phyloP scores from a whole-genome alignment of 179 eudicot species.

The Silene coronaria region DNA sequence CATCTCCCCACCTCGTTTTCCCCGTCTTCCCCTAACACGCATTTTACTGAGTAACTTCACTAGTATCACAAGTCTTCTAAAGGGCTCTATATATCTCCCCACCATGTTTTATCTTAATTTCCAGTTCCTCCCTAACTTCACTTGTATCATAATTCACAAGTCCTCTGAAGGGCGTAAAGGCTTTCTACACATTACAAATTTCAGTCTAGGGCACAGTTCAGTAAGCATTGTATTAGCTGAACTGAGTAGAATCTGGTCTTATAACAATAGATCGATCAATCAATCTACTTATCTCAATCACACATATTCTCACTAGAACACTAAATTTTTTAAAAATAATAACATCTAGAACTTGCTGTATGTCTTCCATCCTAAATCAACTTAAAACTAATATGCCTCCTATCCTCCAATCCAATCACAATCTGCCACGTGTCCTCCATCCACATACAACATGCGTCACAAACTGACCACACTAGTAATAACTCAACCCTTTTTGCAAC shows the following conservation, averaged over 20 bases:
- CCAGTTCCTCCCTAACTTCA: not conserved
- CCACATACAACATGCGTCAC: not conserved
- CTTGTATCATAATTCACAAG: not conserved
- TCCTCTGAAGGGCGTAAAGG: not conserved
- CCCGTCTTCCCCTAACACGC: no score
- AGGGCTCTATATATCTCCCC: not conserved
- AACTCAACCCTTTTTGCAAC: not conserved
- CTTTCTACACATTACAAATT: not conserved
- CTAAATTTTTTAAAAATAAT: not conserved
- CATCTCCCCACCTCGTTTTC: no score
- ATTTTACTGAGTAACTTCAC: no score
- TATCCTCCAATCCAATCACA: not conserved
- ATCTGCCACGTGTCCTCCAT: conserved; percentile 16
- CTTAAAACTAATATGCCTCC: not conserved
- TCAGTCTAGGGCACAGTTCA: not conserved
- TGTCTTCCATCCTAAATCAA: not conserved
- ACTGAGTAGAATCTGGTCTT: no score
- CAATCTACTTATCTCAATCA: not conserved
- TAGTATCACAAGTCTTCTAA: no score
- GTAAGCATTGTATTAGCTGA: no score
- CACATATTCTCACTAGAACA: not conserved
- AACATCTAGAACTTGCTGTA: not conserved
- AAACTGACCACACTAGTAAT: not conserved
- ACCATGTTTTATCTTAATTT: not conserved
- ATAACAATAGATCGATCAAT: no score